phyloP scores from a whole-genome alignment of 2,329 filamentous ascomycete species.

The Colletotrichum sidae region DNA sequence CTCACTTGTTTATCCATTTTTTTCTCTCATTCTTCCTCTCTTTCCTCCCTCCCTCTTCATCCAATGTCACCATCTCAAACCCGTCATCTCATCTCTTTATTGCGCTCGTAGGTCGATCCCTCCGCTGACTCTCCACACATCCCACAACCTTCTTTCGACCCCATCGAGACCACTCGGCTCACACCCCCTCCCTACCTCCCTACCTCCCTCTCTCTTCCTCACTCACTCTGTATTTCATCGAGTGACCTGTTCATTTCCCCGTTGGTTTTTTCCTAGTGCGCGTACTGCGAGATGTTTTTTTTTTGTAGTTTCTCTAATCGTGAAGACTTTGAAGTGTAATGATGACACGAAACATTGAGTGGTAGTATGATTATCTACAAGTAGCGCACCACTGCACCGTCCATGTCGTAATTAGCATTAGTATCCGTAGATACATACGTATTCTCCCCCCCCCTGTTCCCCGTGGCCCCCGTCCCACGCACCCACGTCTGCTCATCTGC shows the following conservation, averaged over 20 bases:
- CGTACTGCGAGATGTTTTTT: no score
- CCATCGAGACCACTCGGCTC: conserved; percentile 22
- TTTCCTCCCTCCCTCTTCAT: conserved; percentile 5
- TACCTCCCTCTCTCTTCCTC: not conserved
- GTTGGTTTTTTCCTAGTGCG: no score
- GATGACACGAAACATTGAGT: no score
- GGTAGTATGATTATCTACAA: no score
- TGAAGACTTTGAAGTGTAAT: no score
- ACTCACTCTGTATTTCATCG: no score
- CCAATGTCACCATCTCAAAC: conserved; percentile 28
- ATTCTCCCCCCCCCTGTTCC: conserved; percentile 9
- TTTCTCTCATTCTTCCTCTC: no score
- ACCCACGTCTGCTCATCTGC: conserved; percentile 31
- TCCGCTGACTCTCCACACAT: conserved; percentile 38
- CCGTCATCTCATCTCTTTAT: conserved; percentile 36
- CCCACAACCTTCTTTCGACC: conserved; percentile 39
- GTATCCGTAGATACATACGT: not conserved
- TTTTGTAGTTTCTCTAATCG: no score
- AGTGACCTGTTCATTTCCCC: no score
- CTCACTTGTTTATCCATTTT: no score
- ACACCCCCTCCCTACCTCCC: conserved; percentile 14
- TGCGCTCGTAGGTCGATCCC: conserved; percentile 37
- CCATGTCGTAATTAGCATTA: no score
- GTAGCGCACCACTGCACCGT: no score
- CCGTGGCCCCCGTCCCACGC: conserved; percentile 21